Evolutionary conservation across 441 rosid genomes (phyloP).

Genomic region (Oxalis stricta): DNA sequence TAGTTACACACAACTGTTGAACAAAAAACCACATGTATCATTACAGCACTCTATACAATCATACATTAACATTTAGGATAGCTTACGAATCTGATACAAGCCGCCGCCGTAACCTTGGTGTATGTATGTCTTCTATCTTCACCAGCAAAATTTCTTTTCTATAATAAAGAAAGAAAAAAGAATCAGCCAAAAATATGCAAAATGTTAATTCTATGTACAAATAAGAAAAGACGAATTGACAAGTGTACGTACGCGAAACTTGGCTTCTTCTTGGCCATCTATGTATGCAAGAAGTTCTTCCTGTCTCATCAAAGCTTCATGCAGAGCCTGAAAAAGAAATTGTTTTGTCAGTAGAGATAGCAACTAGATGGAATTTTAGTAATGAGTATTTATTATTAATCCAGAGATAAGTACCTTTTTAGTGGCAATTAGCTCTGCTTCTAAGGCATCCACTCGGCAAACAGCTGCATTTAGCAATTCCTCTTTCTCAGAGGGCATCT

Average conservation of each 20-base stretch:
- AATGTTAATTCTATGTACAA: neutral
- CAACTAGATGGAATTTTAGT: too few relatives aligned
- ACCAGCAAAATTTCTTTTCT: conserved; percentile 73
- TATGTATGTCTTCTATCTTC: conserved; percentile 1
- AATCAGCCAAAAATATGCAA: neutral
- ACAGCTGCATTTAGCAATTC: conserved; percentile 90
- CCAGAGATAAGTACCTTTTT: conserved; percentile 90
- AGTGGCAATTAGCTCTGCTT: conserved; percentile 92
- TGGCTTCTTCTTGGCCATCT: conserved; percentile 72
- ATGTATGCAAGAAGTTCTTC: conserved; percentile 86
- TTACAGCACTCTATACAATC: too few relatives aligned
- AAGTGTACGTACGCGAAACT: conserved; percentile 43
- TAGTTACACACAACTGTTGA: too few relatives aligned
- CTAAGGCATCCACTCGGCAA: conserved; percentile 92
- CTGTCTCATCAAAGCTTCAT: conserved; percentile 85
- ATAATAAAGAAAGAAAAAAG: conserved; percentile 3
- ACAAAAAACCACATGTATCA: too few relatives aligned
- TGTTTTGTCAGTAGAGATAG: too few relatives aligned
- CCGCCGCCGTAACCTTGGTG: too few relatives aligned
- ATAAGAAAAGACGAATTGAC: neutral
- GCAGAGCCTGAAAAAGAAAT: conserved; percentile 49
- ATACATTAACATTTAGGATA: too few relatives aligned
- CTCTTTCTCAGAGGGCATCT: conserved; percentile 91
- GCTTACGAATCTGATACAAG: too few relatives aligned
- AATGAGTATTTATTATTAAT: too few relatives aligned